A percentile compares a stretch with the other conserved stretches of the same genome.
These are phyloP conservation scores for Myxozyma vanderwaltii DNA, from an alignment of 805 yeast species.

Conservation along the genomic window DNA sequence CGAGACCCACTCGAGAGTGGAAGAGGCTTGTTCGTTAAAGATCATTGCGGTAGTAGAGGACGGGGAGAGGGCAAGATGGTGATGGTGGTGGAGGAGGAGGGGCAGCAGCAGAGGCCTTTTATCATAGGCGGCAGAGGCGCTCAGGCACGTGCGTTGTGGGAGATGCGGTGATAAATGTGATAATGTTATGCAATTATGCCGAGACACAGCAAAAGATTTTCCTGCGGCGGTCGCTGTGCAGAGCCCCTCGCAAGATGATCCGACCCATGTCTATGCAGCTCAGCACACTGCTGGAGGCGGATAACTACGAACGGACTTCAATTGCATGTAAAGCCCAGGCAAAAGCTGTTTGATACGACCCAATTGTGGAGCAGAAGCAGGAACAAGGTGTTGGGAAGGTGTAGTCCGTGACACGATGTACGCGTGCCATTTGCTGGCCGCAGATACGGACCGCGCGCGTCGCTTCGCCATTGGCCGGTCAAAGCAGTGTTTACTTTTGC, in stretches of 20 bases:
- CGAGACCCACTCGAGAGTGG: conserved; percentile 75
- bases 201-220: conserved; percentile 8
- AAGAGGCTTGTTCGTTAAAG: conserved; percentile 33
- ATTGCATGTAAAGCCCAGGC: too few relatives aligned
- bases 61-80: not conserved
- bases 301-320: too few relatives aligned
- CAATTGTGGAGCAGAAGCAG: not conserved
- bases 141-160: not conserved
- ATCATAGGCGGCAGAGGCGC: conserved; percentile 3
- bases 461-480: conserved; percentile 3
- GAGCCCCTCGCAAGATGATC: not conserved
- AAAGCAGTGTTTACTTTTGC: not conserved
- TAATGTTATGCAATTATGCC: not conserved
- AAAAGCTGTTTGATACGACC: too few relatives aligned
- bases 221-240: not conserved
- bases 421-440: conserved; percentile 6
- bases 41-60: conserved; percentile 19
- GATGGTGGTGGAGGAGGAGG: not conserved
- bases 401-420: not conserved
- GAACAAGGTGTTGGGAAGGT: not conserved
- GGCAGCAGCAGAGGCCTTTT: conserved; percentile 1
- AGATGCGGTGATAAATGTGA: not conserved
- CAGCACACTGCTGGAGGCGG: too few relatives aligned
- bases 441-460: not conserved
- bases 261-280: not conserved